Evolutionary conservation across 1,139 yeast genomes (phyloP).

Genomic region (Candida smagusa): DNA sequence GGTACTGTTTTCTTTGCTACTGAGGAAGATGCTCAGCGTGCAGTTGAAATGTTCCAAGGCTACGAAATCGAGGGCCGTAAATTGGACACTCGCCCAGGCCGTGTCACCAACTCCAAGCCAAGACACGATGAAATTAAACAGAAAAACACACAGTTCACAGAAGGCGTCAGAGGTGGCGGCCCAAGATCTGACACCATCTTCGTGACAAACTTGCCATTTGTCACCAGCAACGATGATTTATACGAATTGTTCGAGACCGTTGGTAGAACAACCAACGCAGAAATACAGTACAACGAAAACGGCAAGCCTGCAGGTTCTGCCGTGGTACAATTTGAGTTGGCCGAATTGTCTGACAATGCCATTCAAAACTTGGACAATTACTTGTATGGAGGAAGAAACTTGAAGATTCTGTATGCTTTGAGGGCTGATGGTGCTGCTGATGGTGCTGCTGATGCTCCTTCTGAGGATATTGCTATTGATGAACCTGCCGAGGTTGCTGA

Average conservation of each 20-base stretch:
- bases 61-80: slow-evolving; percentile 65
- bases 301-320: slow-evolving; percentile 84
- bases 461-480: slow-evolving; percentile 2
- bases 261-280: slow-evolving; percentile 76
- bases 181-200: slow-evolving; percentile 60
- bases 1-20: slow-evolving; percentile 70
- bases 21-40: slow-evolving; percentile 58
- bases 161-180: slow-evolving; percentile 65
- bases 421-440: slow-evolving; percentile 9
- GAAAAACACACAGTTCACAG: slow-evolving; percentile 55
- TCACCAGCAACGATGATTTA: slow-evolving; percentile 82
- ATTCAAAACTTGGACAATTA: slow-evolving; percentile 72
- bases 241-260: slow-evolving; percentile 83
- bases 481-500: slow-evolving; percentile 3
- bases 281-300: slow-evolving; percentile 59
- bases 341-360: slow-evolving; percentile 71
- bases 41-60: slow-evolving; percentile 65
- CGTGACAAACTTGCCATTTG: slow-evolving; percentile 82
- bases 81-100: slow-evolving; percentile 70
- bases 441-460: slow-evolving; percentile 4
- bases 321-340: slow-evolving; percentile 71
- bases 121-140: slow-evolving; percentile 10
- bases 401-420: slow-evolving; percentile 62
- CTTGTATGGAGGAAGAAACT: slow-evolving; percentile 78
- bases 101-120: slow-evolving; percentile 12